Conservation (phyloP, 1,284 basidiomycete species). For the Fomitopsis palustris region DNA sequence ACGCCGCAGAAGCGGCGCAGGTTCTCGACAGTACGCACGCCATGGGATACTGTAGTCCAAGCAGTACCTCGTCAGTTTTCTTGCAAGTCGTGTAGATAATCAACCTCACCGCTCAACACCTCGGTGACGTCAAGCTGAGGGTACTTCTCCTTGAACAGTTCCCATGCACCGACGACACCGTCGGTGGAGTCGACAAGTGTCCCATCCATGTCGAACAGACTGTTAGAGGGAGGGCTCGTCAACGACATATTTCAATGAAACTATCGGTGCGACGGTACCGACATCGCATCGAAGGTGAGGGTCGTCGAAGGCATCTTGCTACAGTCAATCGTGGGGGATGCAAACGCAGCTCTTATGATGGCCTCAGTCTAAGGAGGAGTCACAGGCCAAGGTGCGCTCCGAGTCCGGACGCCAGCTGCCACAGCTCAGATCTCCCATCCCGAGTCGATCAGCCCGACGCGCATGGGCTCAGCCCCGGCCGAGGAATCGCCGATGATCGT, state of each 20-base stretch:
- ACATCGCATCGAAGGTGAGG: slow-evolving; percentile 56
- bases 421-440: too few relatives aligned
- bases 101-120: slow-evolving; percentile 55
- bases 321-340: too few relatives aligned
- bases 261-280: slow-evolving; percentile 20
- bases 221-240: slow-evolving; percentile 20
- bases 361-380: too few relatives aligned
- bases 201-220: slow-evolving; percentile 79
- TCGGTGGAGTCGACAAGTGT: slow-evolving; percentile 73
- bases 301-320: slow-evolving; percentile 25
- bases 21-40: slow-evolving; percentile 79
- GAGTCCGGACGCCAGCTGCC: too few relatives aligned
- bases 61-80: neutral
- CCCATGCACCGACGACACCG: slow-evolving; percentile 75
- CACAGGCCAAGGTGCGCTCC: too few relatives aligned
- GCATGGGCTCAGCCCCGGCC: neutral
- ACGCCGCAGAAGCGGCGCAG: slow-evolving; percentile 69
- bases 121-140: slow-evolving; percentile 56
- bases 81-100: neutral
- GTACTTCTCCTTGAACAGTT: slow-evolving; percentile 59
- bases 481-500: neutral
- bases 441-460: neutral
- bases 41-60: slow-evolving; percentile 60
- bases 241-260: neutral
- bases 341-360: too few relatives aligned